Evolutionary conservation across 2,329 filamentous ascomycete genomes (phyloP).

Genomic region (Diplocarpon rosae): DNA sequence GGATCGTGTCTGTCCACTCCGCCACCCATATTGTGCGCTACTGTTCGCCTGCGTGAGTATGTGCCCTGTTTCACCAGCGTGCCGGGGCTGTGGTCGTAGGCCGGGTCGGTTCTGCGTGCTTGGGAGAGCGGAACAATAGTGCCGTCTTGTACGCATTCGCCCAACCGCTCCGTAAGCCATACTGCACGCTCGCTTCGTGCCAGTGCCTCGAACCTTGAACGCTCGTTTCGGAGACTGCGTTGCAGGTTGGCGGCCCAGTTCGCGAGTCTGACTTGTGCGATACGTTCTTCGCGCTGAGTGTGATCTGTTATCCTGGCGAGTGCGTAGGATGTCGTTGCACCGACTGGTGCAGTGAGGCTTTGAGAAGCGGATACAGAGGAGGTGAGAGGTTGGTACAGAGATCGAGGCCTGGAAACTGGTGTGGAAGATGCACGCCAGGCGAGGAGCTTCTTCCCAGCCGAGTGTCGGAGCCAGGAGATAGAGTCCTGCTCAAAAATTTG

Average conservation of each 20-base stretch:
- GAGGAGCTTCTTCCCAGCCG: slow-evolving; percentile 71
- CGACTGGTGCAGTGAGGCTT: slow-evolving; percentile 21
- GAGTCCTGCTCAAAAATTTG: slow-evolving; percentile 69
- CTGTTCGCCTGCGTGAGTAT: slow-evolving; percentile 10
- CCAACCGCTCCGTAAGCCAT: slow-evolving; percentile 57
- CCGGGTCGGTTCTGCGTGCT: slow-evolving; percentile 12
- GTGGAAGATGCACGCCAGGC: slow-evolving; percentile 46
- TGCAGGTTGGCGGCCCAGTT: slow-evolving; percentile 79
- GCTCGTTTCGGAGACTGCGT: slow-evolving; percentile 61
- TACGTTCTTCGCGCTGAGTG: slow-evolving; percentile 46
- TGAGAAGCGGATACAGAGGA: slow-evolving; percentile 15
- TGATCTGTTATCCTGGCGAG: slow-evolving; percentile 50
- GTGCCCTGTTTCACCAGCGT: slow-evolving; percentile 16
- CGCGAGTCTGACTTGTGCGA: slow-evolving; percentile 60
- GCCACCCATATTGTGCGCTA: slow-evolving; percentile 3
- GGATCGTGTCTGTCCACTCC: slow-evolving; percentile 49
- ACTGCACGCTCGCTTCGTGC: slow-evolving; percentile 51
- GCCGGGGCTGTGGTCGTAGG: slow-evolving; percentile 9
- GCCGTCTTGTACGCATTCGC: slow-evolving; percentile 57
- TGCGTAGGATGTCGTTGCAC: slow-evolving; percentile 38
- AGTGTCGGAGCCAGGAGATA: slow-evolving; percentile 70
- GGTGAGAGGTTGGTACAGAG: slow-evolving; percentile 30
- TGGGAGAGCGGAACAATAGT: slow-evolving; percentile 42
- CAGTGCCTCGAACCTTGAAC: slow-evolving; percentile 54
- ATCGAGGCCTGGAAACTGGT: slow-evolving; percentile 21